phyloP scores from a whole-genome alignment of 345 rosid species.

The Melaleuca alternifolia region DNA sequence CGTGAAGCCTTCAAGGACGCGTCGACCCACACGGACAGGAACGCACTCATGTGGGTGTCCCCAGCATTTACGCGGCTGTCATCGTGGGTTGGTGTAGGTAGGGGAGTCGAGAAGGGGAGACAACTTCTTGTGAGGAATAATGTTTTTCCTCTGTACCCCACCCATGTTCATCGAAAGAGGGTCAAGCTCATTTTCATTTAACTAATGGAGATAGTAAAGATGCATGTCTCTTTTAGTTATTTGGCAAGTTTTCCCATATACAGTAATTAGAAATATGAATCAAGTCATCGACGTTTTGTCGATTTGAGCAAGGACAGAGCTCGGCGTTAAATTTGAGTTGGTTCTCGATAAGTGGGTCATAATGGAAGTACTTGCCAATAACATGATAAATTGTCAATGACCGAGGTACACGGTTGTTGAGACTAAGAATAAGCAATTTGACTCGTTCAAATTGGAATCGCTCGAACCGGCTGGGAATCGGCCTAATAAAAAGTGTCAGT shows the following conservation, averaged over 20 bases:
- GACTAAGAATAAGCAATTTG: too few relatives aligned
- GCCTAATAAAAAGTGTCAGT: too few relatives aligned
- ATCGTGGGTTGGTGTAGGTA: neutral
- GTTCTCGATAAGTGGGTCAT: fast-evolving
- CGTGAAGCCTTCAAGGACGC: neutral
- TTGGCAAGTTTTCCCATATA: too few relatives aligned
- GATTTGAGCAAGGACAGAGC: neutral
- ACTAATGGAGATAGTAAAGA: too few relatives aligned
- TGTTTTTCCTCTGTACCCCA: neutral
- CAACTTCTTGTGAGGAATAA: too few relatives aligned
- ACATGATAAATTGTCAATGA: neutral
- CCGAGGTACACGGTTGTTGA: fast-evolving
- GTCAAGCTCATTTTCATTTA: neutral
- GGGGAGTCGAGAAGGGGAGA: neutral
- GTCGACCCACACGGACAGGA: neutral
- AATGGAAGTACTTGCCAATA: neutral
- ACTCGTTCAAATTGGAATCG: too few relatives aligned
- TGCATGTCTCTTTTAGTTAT: too few relatives aligned
- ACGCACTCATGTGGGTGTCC: neutral
- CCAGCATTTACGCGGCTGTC: neutral
- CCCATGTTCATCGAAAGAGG: neutral
- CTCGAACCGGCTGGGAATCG: too few relatives aligned
- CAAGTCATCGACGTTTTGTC: neutral
- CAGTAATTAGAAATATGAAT: too few relatives aligned
- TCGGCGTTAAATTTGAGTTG: neutral